Percentiles rank a stretch among this genome's conserved stretches.
phyloP scores from a whole-genome alignment of 805 yeast species.

The Limtongozyma cylindracea region DNA sequence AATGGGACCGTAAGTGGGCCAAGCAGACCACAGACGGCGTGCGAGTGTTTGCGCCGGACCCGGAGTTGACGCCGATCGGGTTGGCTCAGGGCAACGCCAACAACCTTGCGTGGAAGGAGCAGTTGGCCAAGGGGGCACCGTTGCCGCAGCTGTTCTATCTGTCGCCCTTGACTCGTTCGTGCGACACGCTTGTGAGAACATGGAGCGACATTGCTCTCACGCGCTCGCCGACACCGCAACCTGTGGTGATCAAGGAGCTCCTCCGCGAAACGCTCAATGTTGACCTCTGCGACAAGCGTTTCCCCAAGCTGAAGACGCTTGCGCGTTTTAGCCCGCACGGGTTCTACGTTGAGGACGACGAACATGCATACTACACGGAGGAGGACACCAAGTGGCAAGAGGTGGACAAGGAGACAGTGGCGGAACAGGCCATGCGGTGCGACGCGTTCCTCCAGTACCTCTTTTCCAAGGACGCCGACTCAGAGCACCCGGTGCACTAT shows the following conservation, averaged over 20 bases:
- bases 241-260: constrained; percentile 17
- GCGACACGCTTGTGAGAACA: too few species aligned
- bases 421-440: constrained; percentile 12
- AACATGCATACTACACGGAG: constrained; percentile 19
- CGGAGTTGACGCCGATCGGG: constrained; percentile 29
- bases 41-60: constrained; percentile 32
- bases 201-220: too few species aligned
- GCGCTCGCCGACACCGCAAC: too few species aligned
- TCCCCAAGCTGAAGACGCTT: constrained; percentile 10
- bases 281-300: constrained; percentile 23
- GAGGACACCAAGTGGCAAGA: constrained; percentile 16
- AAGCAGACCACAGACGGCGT: constrained; percentile 25
- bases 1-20: constrained; percentile 35
- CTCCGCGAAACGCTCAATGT: constrained; percentile 22
- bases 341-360: constrained; percentile 10
- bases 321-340: constrained; percentile 14
- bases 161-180: constrained; percentile 43
- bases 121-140: constrained; percentile 21
- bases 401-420: constrained; percentile 13
- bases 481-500: constrained; percentile 34
- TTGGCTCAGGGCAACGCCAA: constrained; percentile 26
- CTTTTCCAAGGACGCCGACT: constrained; percentile 5
- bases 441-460: constrained; percentile 10
- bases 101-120: constrained; percentile 13
- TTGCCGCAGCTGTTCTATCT: constrained; percentile 28